Evolutionary conservation across 495 filamentous ascomycete genomes (phyloP), one percentile per base, ranked within the genome.

Genomic region (Acidomyces sp.): DNA sequence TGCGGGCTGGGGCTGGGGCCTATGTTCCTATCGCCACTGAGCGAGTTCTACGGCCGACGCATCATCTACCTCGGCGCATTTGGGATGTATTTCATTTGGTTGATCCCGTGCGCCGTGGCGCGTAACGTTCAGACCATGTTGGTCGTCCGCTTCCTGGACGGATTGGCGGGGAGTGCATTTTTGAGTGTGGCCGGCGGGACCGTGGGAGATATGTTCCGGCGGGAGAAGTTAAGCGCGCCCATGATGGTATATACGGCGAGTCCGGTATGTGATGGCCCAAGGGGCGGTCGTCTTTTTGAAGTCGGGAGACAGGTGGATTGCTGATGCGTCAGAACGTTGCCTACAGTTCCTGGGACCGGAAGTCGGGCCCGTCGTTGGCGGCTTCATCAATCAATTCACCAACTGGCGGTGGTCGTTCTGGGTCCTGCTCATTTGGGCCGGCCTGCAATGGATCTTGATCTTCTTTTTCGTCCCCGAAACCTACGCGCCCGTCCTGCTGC

Each of bases 111-210:
- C 46, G 88, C 90, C 1, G 75, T 95, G 18, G 85, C 90, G 6
- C 61, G 69, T 17, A 93, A 94, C 51, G 79, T 87, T 17, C 55
- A 74, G 48, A 93, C 88, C 6, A 78, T 95, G 73, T 62, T 95
- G 26, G 59, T 92, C 10, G 71, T 72, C 16, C 76, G 90, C 4
- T 95, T 96, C 54, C 70, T 97, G 48, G 77, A 80, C 51, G 90
- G 90, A 0, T 58, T 95, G 12, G 71, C 84, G 0, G 88, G 90
- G 5, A 46, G 75, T 45, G 86, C 88, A 2, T 96, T 97, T 57
- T 61, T 97, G 34, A 80, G 74, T 39, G 88, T 96, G 3, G 81
- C 86, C 3, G 88, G 90, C 20, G 88, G 86, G 0, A 93, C 85
- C 1, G 82, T 94, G 3, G 86, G 85, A 7, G 87, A 97, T 56